Percentiles rank a stretch among this genome's conserved stretches.
These are phyloP conservation scores for Amphichorda felina DNA, from an alignment of 2,329 filamentous ascomycete genomes.

Conservation along the genomic window DNA sequence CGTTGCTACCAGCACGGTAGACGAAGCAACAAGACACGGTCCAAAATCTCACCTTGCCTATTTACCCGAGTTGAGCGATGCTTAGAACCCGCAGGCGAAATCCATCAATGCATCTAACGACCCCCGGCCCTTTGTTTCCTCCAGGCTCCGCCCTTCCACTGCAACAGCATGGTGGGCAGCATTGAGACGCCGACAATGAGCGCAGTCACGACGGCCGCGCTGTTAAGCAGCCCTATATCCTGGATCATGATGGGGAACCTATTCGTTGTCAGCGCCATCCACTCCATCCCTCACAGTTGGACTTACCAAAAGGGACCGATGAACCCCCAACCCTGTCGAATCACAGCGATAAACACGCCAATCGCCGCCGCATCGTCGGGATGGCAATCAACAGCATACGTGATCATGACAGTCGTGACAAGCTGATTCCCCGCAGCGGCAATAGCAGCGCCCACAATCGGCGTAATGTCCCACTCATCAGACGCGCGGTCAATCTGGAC, in stretches of 20 bases:
- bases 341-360: conserved; percentile 46
- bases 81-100: too few species aligned
- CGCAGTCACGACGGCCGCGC: neutral
- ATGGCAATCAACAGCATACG: conserved; percentile 48
- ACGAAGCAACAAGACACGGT: too few species aligned
- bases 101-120: too few species aligned
- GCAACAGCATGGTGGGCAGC: conserved; percentile 1
- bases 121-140: neutral
- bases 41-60: too few species aligned
- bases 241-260: neutral
- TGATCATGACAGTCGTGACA: conserved; percentile 46
- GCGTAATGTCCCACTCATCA: conserved; percentile 41
- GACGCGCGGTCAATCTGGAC: conserved; percentile 33
- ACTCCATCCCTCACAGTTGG: too few species aligned
- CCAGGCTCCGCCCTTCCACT: conserved; percentile 1
- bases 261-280: neutral
- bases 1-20: too few species aligned
- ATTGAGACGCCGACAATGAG: conserved; percentile 1
- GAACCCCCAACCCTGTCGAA: conserved; percentile 41
- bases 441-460: conserved; percentile 39
- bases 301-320: conserved; percentile 21
- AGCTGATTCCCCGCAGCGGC: conserved; percentile 45
- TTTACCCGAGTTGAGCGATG: too few species aligned
- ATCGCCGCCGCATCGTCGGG: conserved; percentile 37
- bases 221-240: neutral